These are phyloP conservation scores for Calonectria pteridis DNA, from an alignment of 2,329 filamentous ascomycete genomes.

Conservation along the genomic window DNA sequence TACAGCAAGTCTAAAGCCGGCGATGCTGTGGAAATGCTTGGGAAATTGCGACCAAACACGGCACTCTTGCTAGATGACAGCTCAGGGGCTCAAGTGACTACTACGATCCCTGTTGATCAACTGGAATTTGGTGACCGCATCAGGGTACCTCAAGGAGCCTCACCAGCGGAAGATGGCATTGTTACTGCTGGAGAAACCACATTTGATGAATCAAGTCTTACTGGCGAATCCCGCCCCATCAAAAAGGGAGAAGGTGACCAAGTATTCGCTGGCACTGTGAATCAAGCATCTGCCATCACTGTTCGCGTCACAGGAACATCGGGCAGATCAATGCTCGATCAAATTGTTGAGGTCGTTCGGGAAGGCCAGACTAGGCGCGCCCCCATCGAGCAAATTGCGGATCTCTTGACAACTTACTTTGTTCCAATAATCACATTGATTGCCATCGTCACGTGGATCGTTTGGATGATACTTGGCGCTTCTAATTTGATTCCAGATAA, in stretches of 20 bases:
- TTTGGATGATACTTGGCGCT: constrained; percentile 77
- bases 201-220: constrained; percentile 93
- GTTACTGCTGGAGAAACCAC: constrained; percentile 72
- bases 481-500: constrained; percentile 67
- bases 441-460: constrained; percentile 77
- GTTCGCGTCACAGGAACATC: constrained; percentile 73
- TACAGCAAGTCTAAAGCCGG: constrained; percentile 94
- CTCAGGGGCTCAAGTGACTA: constrained; percentile 50
- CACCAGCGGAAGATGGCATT: constrained; percentile 85
- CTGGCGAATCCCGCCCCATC: constrained; percentile 79
- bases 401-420: constrained; percentile 80
- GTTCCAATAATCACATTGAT: constrained; percentile 79
- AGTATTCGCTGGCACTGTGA: constrained; percentile 81
- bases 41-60: constrained; percentile 81
- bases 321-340: constrained; percentile 82
- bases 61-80: constrained; percentile 74
- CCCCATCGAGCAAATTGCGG: constrained; percentile 81
- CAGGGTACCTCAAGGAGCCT: constrained; percentile 81
- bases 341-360: constrained; percentile 81
- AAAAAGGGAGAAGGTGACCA: constrained; percentile 72
- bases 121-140: constrained; percentile 82
- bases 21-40: constrained; percentile 84
- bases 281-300: constrained; percentile 73
- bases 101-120: constrained; percentile 71
- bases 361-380: constrained; percentile 83